Evolutionary conservation across 495 filamentous ascomycete genomes (phyloP), one percentile per base, ranked within the genome.

Genomic region (Penicillium desertorum): DNA sequence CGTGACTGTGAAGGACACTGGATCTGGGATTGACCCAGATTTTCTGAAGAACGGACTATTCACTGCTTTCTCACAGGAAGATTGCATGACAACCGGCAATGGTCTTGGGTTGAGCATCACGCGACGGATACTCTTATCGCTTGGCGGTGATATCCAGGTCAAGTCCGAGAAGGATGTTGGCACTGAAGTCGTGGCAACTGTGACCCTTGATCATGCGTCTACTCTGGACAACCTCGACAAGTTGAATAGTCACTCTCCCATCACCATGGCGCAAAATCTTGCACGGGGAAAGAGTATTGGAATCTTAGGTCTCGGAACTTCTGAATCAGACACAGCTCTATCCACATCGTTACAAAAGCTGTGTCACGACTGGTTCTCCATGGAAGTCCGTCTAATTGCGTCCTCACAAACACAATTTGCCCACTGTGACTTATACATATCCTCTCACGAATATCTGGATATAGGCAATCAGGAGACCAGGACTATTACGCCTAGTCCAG

Each of bases 51-150:
- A 83, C 34, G 74, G 79, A 14, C 59, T 89, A 1, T 90, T 83
- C 62, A 82, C 79, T 20, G 83, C 87, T 2, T 90, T 90, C 60
- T 78, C 81, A 1, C 87, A 90, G 56, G 87, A 89, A 64, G 78
- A 88, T 51, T 72, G 71, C 5, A 71, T 88, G 36, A 74, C 80
- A 4, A 73, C 77, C 4, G 87, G 87, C 19, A 85, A 85, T 17
- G 87, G 87, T 3, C 74, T 88, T 14, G 86, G 86, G 2, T 74
- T 89, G 46, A 82, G 79, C 45, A 86, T 89, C 48, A 79, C 85
- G 2, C 79, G 75, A 25, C 83, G 85, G 44, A 81, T 88, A 10
- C 70, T 86, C 16, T 69, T 68, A 36, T 76, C 77, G 30, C 72
- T 89, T 10, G 76, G 77, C 2, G 82, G 87, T 0, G 23, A 41